A percentile compares a stretch with the other conserved stretches of the same genome.
Evolutionary conservation across 306 rosid genomes (phyloP).

Genomic region (Gillenia trifoliata): DNA sequence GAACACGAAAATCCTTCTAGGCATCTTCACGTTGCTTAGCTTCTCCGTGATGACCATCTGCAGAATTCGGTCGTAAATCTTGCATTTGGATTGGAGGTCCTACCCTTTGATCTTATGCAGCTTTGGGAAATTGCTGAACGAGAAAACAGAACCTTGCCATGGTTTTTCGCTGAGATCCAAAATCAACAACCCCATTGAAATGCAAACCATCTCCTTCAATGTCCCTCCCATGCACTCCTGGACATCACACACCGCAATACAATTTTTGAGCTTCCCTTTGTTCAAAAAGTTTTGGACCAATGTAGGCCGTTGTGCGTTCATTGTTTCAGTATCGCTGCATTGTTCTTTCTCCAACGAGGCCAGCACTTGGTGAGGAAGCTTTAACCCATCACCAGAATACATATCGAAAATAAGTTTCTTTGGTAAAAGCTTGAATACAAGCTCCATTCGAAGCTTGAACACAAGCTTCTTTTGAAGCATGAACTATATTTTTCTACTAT

Average conservation of each 20-base stretch:
- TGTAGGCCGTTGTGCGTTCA: background rate
- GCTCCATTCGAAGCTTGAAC: too few species aligned
- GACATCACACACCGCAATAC: background rate
- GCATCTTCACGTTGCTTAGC: background rate
- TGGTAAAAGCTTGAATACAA: background rate
- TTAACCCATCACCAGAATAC: background rate
- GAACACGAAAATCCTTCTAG: background rate
- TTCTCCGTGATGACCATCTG: background rate
- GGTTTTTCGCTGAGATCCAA: background rate
- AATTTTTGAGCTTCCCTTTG: background rate
- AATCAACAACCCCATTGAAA: conserved; percentile 6
- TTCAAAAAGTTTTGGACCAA: background rate
- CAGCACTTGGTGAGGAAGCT: background rate
- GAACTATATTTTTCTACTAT: too few species aligned
- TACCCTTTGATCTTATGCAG: background rate
- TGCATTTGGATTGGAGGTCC: background rate
- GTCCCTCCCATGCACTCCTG: background rate
- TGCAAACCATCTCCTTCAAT: background rate
- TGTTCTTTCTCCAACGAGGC: background rate
- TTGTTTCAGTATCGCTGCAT: background rate
- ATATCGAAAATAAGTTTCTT: background rate
- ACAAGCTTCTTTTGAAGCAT: too few species aligned
- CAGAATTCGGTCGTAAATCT: background rate
- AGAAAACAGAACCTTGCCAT: background rate
- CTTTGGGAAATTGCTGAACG: background rate